Evolutionary conservation across 2,329 filamentous ascomycete genomes (phyloP), one percentile per base, ranked within the genome.

Genomic region (Botryotinia convoluta): DNA sequence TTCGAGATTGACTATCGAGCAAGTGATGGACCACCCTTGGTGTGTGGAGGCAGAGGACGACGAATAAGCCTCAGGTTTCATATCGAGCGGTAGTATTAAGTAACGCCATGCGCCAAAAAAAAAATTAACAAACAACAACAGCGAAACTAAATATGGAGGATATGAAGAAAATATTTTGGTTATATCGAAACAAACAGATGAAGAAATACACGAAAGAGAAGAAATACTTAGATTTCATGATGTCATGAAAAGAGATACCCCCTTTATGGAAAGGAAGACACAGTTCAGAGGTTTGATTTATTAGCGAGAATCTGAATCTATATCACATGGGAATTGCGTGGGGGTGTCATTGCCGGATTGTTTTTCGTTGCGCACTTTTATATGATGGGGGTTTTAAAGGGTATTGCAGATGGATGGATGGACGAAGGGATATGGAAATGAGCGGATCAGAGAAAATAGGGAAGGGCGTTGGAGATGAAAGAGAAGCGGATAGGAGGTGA

Each of bases 1-100:
- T 77, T 87, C 92, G 79, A 87, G 96, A 73, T 91, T 94, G 78
- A 92, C 91, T n/a, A 98, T 98, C 78, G 90, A 92, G 74, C 91
- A 95, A 81, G 95, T 99, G 29, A 84, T 97, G 73, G 89, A 93
- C 72, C 95, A 98, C 83, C 90, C 92, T n/a, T 99, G 96, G 96
- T 77, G 77, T 71, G 65, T 75, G 44, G 72, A 71, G 44, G 74
- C 75, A 71, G 74, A 77, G 71, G 44, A 39, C 8, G 68, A 70
- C 39, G 78, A 77, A 39, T 74, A 77, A 77, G 72, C 77, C 75
- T 77, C 65, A 73, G 75, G 62, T 77, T 75, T 63, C 74, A 74
- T 75, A 72, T 74, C 59, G 69, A 62, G 65, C 72, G 14, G n/a
- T 9, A 29, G 51, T 62, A 64, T 72, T 70, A 12, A 61, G 37